Base-by-base conservation (phyloP, 1,139 yeast species). In the Kodamaea derodonti region DNA sequence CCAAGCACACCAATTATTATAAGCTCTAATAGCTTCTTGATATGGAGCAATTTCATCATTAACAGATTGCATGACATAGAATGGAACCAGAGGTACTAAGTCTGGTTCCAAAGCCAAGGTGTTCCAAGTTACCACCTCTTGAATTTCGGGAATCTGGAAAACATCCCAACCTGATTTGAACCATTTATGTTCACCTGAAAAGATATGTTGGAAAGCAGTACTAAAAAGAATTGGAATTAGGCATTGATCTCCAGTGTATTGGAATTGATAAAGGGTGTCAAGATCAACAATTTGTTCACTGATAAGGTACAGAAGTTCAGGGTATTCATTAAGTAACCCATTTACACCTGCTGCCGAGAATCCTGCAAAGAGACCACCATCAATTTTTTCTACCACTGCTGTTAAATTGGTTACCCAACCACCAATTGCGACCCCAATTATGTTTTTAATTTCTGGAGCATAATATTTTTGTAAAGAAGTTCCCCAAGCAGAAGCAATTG, bases 251-350 rank as follows among this genome's bases (percentile, higher is more conserved):
- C 13, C 18, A 14, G 30, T 29, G 2, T 34, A 24, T 9, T 29
- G 32, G 24, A 18, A 32, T 13, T 16, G 32, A 6, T 32, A 6
- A 9, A n/a, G 8, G 6, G 5, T 13, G 5, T 20, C 15, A 9
- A 10, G 7, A 13, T 14, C 16, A 5, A 20, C 14, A 8, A 16
- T 14, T 13, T 32, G 24, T n/a, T 20, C 14, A 11, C n/a, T 11
- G 12, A 28, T 9, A 10, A 16, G 12, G 24, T 14, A n/a, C 13
- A 9, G 7, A 15, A 16, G 17, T 9, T 26, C 46, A 1, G 62
- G 58, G 38, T 60, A 60, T 35, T 56, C 61, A 13, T 51, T 43
- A 12, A 42, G 29, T 14, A 61, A 38, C 1, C 67, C 66, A 14
- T 44, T 44, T n/a, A 62, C 36, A 2, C 58, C 62, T 20, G 38